Conservation (phyloP, 441 rosid species). For the Euphorbia schlechtendalii region DNA sequence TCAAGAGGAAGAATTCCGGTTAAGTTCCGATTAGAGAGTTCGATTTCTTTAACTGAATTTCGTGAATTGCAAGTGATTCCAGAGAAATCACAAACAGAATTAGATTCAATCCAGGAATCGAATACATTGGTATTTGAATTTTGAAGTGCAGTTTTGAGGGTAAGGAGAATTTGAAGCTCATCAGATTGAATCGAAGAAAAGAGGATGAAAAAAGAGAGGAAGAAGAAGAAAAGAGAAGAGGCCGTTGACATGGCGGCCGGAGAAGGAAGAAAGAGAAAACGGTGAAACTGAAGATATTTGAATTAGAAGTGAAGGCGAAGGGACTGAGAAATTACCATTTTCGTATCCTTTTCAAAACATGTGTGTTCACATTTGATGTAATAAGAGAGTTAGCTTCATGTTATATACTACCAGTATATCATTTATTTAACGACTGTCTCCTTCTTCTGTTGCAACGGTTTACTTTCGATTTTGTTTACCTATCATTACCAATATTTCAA, state of each 20-base stretch:
- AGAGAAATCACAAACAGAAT: slow-evolving; percentile 36
- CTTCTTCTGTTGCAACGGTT: too few relatives aligned
- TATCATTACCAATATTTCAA: too few relatives aligned
- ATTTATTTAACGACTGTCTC: too few relatives aligned
- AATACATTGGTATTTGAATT: slow-evolving; percentile 32
- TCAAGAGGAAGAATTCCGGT: slow-evolving; percentile 46
- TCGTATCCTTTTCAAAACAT: too few relatives aligned
- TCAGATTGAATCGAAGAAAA: slow-evolving; percentile 31
- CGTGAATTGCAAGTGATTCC: slow-evolving; percentile 55
- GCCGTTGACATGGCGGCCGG: slow-evolving; percentile 23
- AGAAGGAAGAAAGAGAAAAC: background rate
- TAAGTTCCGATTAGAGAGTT: slow-evolving; percentile 47
- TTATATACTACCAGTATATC: too few relatives aligned
- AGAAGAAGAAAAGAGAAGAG: slow-evolving; percentile 20
- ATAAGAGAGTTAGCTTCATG: too few relatives aligned
- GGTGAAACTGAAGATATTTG: background rate
- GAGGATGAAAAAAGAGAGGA: slow-evolving; percentile 32
- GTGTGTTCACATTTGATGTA: too few relatives aligned
- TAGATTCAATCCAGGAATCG: slow-evolving; percentile 44
- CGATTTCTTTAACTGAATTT: slow-evolving; percentile 52
- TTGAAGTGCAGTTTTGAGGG: slow-evolving; percentile 35
- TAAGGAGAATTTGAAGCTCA: slow-evolving; percentile 50
- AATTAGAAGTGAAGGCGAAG: too few relatives aligned
- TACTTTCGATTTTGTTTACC: too few relatives aligned
- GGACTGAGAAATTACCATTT: too few relatives aligned